Evolutionary conservation across 805 yeast genomes (phyloP), one percentile per base, ranked within the genome.

Genomic region (Candida boidinii): DNA sequence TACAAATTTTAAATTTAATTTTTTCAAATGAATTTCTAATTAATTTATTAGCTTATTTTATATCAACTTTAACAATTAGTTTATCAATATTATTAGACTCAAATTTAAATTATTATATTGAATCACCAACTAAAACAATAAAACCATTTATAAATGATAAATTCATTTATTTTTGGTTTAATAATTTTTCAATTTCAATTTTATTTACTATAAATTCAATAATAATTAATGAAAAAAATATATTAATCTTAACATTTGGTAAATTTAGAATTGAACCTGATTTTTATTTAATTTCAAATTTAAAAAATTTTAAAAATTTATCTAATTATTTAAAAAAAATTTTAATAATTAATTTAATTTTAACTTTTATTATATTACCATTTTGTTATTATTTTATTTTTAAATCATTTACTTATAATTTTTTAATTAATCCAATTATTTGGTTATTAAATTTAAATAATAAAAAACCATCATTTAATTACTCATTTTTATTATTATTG

Each of bases 221-320:
- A 11, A 43, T 70, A 0, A 64, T 72, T 36, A n/a, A n/a, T n/a
- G 80, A 77, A 48, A 59, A 73, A 39, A 76, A 76, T 50, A 64
- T 72, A 37, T 55, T 81, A 26, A 49, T 54, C 2, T 70, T 79
- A 51, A 46, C 54, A 29, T 61, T 60, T 36, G 70, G 72, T 7
- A 54, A 60, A 10, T 54, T 53, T 29, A 56, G 66, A 35, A 42
- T 49, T 4, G 62, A 57, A 11, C 78, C 76, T 3, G 54, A 63
- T 23, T 42, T 43, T 3, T 40, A 46, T 23, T 35, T 56, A 17
- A 44, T 41, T 27, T 27, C 31, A 0, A 23, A 44, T 17, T 17
- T 37, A 8, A 18, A 26, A 10, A 45, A 62, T 21, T 48, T 54
- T 30, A 11, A 11, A 7, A 5, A 2, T n/a, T 17, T 27, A 21